Evolutionary conservation across 257 asterid genomes (phyloP).

Genomic region (Plantago major): DNA sequence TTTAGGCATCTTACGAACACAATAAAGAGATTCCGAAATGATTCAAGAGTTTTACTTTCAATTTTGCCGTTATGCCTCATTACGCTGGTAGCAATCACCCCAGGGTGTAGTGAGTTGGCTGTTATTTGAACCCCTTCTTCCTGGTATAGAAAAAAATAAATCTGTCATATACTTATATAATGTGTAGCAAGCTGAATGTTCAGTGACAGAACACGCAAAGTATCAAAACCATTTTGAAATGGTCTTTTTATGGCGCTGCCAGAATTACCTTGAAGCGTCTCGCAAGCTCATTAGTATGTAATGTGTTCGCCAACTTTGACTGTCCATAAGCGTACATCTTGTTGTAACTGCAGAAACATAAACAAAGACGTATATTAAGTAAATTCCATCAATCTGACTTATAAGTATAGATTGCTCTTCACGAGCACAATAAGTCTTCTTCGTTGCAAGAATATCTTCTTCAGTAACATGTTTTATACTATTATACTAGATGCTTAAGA

Average conservation of each 20-base stretch:
- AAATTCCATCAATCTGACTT: background rate
- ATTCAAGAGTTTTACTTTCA: slow-evolving; percentile 36
- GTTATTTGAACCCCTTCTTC: slow-evolving; percentile 75
- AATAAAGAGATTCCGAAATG: background rate
- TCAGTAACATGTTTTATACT: too few relatives aligned
- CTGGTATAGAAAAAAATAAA: slow-evolving; percentile 31
- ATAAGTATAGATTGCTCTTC: background rate
- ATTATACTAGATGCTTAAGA: background rate
- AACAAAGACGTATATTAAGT: background rate
- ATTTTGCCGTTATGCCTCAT: slow-evolving; percentile 38
- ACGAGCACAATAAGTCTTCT: background rate
- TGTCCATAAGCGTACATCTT: slow-evolving; percentile 59
- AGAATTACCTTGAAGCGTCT: slow-evolving; percentile 55
- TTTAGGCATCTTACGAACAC: background rate
- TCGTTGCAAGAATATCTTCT: background rate
- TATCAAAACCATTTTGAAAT: background rate
- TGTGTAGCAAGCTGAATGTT: background rate
- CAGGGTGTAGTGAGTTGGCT: slow-evolving; percentile 89
- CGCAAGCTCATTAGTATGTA: slow-evolving; percentile 70
- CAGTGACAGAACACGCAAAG: background rate
- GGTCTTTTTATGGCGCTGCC: background rate
- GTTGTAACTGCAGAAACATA: slow-evolving; percentile 38
- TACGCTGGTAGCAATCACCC: slow-evolving; percentile 72
- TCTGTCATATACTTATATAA: background rate
- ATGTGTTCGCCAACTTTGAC: slow-evolving; percentile 73